These are phyloP conservation scores for Saturnispora galanensis DNA, from an alignment of 805 yeast species.

Conservation along the genomic window DNA sequence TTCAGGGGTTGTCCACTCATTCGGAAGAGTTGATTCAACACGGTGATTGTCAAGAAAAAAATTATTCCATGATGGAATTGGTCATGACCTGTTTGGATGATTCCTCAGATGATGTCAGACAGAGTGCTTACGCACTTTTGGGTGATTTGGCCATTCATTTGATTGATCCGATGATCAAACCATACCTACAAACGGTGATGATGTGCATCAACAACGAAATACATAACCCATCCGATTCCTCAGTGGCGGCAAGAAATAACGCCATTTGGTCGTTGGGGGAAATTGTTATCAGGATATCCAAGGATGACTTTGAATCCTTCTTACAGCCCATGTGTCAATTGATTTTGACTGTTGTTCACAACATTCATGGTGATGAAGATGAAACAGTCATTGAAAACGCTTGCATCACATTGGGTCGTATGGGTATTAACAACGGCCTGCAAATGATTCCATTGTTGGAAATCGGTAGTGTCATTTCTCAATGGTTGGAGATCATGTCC, in stretches of 20 bases:
- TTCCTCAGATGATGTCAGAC: constrained; percentile 79
- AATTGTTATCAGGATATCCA: constrained; percentile 50
- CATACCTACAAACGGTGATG: constrained; percentile 43
- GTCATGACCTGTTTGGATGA: constrained; percentile 66
- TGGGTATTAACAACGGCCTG: constrained; percentile 58
- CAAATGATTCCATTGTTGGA: constrained; percentile 17
- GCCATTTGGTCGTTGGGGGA: constrained; percentile 95
- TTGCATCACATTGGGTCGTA: constrained; percentile 81
- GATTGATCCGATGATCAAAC: constrained; percentile 35
- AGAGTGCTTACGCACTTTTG: constrained; percentile 77
- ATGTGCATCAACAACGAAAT: constrained; percentile 64
- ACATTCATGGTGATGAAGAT: constrained; percentile 36
- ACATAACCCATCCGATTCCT: constrained; percentile 35
- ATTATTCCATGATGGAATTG: constrained; percentile 42
- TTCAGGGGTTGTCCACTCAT: constrained; percentile 74
- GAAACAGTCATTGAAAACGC: constrained; percentile 73
- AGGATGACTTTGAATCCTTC: constrained; percentile 40
- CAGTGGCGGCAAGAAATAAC: constrained; percentile 67
- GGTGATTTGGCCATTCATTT: constrained; percentile 78
- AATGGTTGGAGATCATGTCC: constrained; percentile 65
- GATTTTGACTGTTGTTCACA: constrained; percentile 50
- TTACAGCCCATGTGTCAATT: constrained; percentile 43
- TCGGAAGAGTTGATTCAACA: constrained; percentile 42
- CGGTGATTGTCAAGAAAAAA: constrained; percentile 14
- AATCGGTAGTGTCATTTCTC: constrained; percentile 37